Percentiles rank a stretch among this genome's conserved stretches.
Evolutionary conservation across 2,329 filamentous ascomycete genomes (phyloP).

Genomic region (Botryotinia calthae): DNA sequence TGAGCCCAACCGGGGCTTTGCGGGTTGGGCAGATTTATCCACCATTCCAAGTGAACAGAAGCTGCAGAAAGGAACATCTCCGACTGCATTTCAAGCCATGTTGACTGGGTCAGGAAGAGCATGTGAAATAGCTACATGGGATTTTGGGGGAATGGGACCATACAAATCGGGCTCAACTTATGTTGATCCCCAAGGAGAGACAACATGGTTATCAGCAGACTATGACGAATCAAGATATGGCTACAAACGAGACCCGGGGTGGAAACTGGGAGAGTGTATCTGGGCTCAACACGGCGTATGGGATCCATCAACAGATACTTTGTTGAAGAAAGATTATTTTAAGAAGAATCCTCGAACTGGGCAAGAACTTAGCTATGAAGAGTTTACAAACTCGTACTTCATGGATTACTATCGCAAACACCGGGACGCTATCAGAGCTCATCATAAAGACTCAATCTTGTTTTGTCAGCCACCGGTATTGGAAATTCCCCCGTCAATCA

Average conservation of each 20-base stretch:
- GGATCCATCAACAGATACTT: conserved; percentile 74
- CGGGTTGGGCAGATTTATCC: conserved; percentile 79
- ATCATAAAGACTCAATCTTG: conserved; percentile 80
- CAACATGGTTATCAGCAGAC: conserved; percentile 77
- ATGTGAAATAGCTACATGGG: conserved; percentile 87
- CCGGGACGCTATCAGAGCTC: conserved; percentile 66
- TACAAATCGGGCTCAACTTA: conserved; percentile 82
- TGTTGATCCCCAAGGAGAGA: conserved; percentile 83
- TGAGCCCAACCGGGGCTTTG: conserved; percentile 85
- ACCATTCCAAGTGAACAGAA: conserved; percentile 83
- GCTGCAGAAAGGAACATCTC: conserved; percentile 86
- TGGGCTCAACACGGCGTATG: conserved; percentile 98
- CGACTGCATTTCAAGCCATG: conserved; percentile 92
- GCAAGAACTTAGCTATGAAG: conserved; percentile 71
- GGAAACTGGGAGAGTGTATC: conserved; percentile 91
- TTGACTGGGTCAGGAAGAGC: conserved; percentile 87
- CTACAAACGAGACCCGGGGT: conserved; percentile 81
- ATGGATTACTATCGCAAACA: conserved; percentile 81
- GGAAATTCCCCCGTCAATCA: conserved; percentile 85
- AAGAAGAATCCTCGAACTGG: conserved; percentile 72
- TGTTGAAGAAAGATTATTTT: conserved; percentile 87
- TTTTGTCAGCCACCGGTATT: conserved; percentile 89
- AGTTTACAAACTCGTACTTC: conserved; percentile 89
- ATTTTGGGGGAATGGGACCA: conserved; percentile 88
- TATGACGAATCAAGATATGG: conserved; percentile 87